Conservation (phyloP, 1,139 yeast genomes). For the Saccharomyces hybrid region DNA sequence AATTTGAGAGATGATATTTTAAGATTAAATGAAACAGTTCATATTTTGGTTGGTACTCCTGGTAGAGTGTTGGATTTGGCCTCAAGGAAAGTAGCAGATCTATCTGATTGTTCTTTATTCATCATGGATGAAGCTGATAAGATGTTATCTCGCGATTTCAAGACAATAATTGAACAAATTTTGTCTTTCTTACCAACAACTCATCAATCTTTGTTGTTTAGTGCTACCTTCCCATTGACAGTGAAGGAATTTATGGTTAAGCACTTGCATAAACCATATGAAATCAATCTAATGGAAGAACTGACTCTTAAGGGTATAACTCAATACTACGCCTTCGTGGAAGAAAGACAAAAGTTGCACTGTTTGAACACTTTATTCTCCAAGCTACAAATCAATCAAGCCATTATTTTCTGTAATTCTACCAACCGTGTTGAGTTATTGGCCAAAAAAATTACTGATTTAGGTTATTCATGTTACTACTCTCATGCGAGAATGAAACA, state of each 20-base stretch:
- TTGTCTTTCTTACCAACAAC: constrained; percentile 68
- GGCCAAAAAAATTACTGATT: constrained; percentile 92
- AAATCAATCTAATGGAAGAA: constrained; percentile 96
- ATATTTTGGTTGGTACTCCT: constrained; percentile 87
- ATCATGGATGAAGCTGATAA: constrained; percentile 99
- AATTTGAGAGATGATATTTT: constrained; percentile 87
- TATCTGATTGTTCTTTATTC: constrained; percentile 79
- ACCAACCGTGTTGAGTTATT: constrained; percentile 91
- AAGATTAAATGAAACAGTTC: constrained; percentile 88
- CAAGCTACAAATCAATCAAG: constrained; percentile 90
- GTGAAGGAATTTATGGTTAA: constrained; percentile 90
- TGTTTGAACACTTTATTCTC: constrained; percentile 92
- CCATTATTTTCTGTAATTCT: constrained; percentile 93
- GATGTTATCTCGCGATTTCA: constrained; percentile 87
- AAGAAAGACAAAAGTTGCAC: constrained; percentile 90
- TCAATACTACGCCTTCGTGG: constrained; percentile 95
- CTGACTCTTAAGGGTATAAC: constrained; percentile 92
- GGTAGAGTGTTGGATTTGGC: constrained; percentile 96
- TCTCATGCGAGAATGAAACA: constrained; percentile 98
- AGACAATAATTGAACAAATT: constrained; percentile 80
- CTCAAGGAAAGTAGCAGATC: constrained; percentile 76
- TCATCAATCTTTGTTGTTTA: constrained; percentile 82
- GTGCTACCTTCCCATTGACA: constrained; percentile 93
- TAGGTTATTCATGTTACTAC: constrained; percentile 94
- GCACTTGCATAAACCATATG: constrained; percentile 87